Conservation (phyloP, 1,139 yeast genomes). For the Meyerozyma sp. region DNA sequence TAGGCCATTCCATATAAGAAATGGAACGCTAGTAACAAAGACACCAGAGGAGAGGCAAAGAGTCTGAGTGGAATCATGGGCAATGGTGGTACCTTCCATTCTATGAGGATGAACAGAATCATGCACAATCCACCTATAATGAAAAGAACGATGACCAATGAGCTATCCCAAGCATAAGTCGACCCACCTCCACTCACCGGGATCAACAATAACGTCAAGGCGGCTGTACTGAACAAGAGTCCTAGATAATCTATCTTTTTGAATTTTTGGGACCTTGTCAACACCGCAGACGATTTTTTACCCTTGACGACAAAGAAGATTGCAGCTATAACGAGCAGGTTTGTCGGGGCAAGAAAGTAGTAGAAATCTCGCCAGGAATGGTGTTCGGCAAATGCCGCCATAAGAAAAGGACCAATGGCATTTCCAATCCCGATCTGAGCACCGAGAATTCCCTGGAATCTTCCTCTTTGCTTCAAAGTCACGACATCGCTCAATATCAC, state of each 20-base stretch:
- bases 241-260: slow-evolving; percentile 17
- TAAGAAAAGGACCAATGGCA: slow-evolving; percentile 16
- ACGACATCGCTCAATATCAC: slow-evolving; percentile 19
- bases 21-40: slow-evolving; percentile 10
- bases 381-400: slow-evolving; percentile 15
- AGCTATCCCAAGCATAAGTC: slow-evolving; percentile 16
- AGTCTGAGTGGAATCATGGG: slow-evolving; percentile 18
- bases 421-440: slow-evolving; percentile 17
- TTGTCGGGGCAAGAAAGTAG: slow-evolving; percentile 16
- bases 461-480: slow-evolving; percentile 16
- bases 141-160: slow-evolving; percentile 15
- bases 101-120: slow-evolving; percentile 12
- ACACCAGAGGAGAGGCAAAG: slow-evolving; percentile 11
- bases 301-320: slow-evolving; percentile 11
- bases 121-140: slow-evolving; percentile 14
- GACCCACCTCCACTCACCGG: slow-evolving; percentile 19
- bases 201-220: slow-evolving; percentile 12
- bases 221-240: slow-evolving; percentile 14
- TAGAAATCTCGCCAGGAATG: slow-evolving; percentile 16
- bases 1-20: slow-evolving; percentile 17
- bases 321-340: slow-evolving; percentile 9
- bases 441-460: slow-evolving; percentile 18
- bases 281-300: slow-evolving; percentile 9
- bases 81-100: slow-evolving; percentile 15
- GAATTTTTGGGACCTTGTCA: slow-evolving; percentile 11